Evolutionary conservation across 345 rosid genomes (phyloP), one percentile per base, ranked within the genome.

Genomic region (Camelina hispida): DNA sequence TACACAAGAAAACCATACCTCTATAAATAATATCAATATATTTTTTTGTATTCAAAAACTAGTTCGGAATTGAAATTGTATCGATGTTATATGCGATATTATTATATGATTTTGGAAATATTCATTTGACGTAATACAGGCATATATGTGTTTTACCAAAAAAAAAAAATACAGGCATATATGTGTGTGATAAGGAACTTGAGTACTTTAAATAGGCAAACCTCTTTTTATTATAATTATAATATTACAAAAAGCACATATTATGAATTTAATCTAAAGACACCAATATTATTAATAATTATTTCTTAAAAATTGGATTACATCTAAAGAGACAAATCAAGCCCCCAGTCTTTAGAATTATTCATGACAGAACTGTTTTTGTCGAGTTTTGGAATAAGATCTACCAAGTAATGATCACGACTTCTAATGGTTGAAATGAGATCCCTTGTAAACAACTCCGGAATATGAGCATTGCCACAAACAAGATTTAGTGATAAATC

Each of bases 361-460:
- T 38, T 38, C 3, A 28, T 40, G 44, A 40, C 17, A 18, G 55
- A 40, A 58, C 53, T 59, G 4, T 40, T 50, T 60, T 30, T 68
- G 30, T 14, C 25, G 0, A 47, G 5, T 0, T 37, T 66, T 23
- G 66, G 12, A 66, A 22, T 6, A 73, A 13, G 51, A 66, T 66
- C 60, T 16, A 14, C 22, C 12, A 60, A 40, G 43, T 51, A 16
- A 9, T 12, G 23, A 42, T 59, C 68, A 60, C 38, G 62, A 9
- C 55, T 42, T 51, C 68, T 68, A 68, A 68, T 17, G 56, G 74
- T 61, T 32, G 79, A 75, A 52, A 75, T 75, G 69, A 75, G 69
- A 68, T 75, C 63, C 54, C 50, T 68, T 32, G 79, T 75, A 28
- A 52, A 68, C 14, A 52, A 25, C 63, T 75, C 9, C 0, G 69